Evolutionary conservation across 2,329 filamentous ascomycete species (phyloP).

Genomic region (Penicillium occitanis): DNA sequence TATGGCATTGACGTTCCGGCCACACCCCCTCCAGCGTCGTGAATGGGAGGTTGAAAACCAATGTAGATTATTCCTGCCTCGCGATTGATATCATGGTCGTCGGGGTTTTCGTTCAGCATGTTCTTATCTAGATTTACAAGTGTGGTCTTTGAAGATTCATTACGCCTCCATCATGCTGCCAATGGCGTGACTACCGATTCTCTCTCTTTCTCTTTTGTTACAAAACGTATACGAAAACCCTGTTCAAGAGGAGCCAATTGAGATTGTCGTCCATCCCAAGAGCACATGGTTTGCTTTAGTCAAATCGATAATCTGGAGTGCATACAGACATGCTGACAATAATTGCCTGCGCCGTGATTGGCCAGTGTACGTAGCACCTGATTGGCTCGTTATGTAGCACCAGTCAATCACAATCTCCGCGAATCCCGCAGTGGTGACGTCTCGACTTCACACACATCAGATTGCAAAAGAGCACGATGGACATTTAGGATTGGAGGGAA

Average conservation of each 20-base stretch:
- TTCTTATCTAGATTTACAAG: neutral
- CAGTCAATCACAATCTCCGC: neutral
- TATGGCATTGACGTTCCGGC: constrained; percentile 83
- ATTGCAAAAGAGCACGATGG: no score
- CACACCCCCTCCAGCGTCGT: constrained; percentile 49
- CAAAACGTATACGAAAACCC: neutral
- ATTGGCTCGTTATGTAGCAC: neutral
- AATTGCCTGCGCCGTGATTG: neutral
- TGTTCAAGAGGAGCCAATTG: neutral
- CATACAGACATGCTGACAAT: neutral
- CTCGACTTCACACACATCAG: neutral
- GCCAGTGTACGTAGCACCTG: neutral
- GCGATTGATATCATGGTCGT: constrained; percentile 10
- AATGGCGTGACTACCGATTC: neutral
- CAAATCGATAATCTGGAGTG: neutral
- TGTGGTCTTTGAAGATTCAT: neutral
- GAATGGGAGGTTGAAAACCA: constrained; percentile 27
- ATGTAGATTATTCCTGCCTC: constrained; percentile 31
- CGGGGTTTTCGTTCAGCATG: constrained; percentile 9
- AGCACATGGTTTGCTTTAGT: no score
- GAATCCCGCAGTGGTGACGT: constrained; percentile 1
- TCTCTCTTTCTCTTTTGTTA: neutral
- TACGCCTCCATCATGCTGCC: neutral
- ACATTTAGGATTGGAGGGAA: no score
- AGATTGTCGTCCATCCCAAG: no score